A percentile compares a stretch with the other conserved stretches of the same genome.
Conservation (phyloP, 1,284 basidiomycete genomes). For the Cutaneotrichosporon sp. region DNA sequence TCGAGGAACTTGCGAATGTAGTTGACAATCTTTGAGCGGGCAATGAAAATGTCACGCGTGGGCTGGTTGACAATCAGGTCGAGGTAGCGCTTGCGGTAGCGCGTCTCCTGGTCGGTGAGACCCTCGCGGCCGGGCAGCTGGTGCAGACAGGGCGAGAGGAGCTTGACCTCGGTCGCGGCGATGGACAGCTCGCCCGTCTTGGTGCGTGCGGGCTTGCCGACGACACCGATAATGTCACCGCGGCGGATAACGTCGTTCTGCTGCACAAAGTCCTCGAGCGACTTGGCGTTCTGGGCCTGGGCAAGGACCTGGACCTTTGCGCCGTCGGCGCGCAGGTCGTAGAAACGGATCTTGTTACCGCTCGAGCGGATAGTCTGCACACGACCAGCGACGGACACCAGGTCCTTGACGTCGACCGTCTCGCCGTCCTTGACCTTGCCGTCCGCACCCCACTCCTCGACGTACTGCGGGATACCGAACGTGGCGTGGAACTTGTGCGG, state of each 20-base stretch:
- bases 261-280: conserved; percentile 61
- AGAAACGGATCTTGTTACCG: conserved; percentile 84
- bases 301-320: conserved; percentile 94
- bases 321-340: conserved; percentile 90
- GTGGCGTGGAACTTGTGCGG: conserved; percentile 98
- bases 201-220: conserved; percentile 82
- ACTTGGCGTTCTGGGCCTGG: conserved; percentile 69
- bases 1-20: conserved; percentile 90
- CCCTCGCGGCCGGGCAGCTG: conserved; percentile 81
- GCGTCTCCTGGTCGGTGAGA: conserved; percentile 91
- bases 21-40: conserved; percentile 80
- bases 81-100: conserved; percentile 98
- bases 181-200: conserved; percentile 96
- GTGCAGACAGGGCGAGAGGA: conserved; percentile 93
- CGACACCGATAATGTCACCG: conserved; percentile 93
- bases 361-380: conserved; percentile 84
- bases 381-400: conserved; percentile 71
- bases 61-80: conserved; percentile 93
- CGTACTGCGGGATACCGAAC: conserved; percentile 69
- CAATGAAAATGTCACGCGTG: conserved; percentile 87
- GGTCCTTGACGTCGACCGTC: conserved; percentile 25
- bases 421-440: conserved; percentile 57
- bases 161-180: conserved; percentile 70
- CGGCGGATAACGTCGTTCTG: conserved; percentile 85
- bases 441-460: conserved; percentile 68